Percentiles rank a stretch among this genome's conserved stretches.
phyloP scores from a whole-genome alignment of 257 asterid species.

The Fraxinus pennsylvanica region DNA sequence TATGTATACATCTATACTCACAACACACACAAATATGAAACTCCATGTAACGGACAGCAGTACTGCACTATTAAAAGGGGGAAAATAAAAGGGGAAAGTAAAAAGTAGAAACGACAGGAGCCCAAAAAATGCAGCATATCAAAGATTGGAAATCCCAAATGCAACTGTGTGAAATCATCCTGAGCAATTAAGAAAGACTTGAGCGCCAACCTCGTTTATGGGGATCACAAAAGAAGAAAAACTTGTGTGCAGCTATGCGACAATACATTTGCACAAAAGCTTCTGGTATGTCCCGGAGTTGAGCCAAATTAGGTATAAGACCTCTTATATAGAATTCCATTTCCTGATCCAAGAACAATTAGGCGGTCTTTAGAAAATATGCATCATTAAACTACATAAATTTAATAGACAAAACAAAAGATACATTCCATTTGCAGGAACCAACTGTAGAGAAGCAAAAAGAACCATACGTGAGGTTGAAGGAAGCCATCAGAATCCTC shows the following conservation, averaged over 20 bases:
- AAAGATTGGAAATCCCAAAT: background rate
- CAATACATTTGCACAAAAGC: slow-evolving; percentile 97
- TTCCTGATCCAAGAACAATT: slow-evolving; percentile 50
- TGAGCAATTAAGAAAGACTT: background rate
- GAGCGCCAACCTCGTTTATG: slow-evolving; percentile 80
- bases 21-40: background rate
- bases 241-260: slow-evolving; percentile 97
- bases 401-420: background rate
- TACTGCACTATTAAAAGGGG: background rate
- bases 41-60: background rate
- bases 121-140: background rate
- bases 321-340: slow-evolving; percentile 97
- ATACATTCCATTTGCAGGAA: slow-evolving; percentile 11
- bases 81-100: background rate
- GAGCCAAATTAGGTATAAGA: slow-evolving; percentile 97
- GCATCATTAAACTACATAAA: slow-evolving; percentile 15
- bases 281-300: slow-evolving; percentile 88
- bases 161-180: slow-evolving; percentile 1
- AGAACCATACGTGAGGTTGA: slow-evolving; percentile 81
- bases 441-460: slow-evolving; percentile 29
- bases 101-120: background rate
- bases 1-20: background rate
- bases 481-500: slow-evolving; percentile 99
- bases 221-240: slow-evolving; percentile 99
- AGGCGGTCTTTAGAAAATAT: slow-evolving; percentile 14